Conservation (phyloP, 2,329 filamentous ascomycete genomes). For the Monosporascus sp. region DNA sequence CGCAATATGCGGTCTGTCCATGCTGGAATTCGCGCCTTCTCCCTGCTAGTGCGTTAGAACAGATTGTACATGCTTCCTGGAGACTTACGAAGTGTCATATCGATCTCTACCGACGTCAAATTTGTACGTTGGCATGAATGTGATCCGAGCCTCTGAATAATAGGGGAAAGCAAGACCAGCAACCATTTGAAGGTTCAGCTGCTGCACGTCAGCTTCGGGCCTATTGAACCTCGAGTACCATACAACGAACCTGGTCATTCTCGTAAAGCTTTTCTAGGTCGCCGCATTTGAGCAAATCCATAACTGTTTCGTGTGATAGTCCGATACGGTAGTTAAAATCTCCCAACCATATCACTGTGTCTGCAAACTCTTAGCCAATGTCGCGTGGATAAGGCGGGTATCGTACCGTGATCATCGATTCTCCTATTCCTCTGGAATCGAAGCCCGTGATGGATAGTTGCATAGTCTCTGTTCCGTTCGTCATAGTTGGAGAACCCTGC, state of each 20-base stretch:
- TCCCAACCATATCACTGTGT: constrained; percentile 85
- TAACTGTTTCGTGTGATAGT: constrained; percentile 70
- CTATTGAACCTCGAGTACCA: not conserved
- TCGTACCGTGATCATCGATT: constrained; percentile 80
- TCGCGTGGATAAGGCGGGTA: not conserved
- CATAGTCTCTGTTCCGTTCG: constrained; percentile 89
- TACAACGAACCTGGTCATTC: constrained; percentile 70
- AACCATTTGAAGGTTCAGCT: constrained; percentile 95
- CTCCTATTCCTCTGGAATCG: constrained; percentile 85
- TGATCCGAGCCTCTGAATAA: constrained; percentile 85
- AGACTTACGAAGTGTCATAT: constrained; percentile 80
- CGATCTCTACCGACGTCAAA: constrained; percentile 83
- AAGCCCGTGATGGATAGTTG: constrained; percentile 79
- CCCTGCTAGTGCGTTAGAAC: constrained; percentile 45
- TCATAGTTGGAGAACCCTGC: constrained; percentile 97
- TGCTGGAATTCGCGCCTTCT: constrained; percentile 90
- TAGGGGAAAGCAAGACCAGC: constrained; percentile 83
- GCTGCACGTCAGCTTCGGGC: constrained; percentile 9
- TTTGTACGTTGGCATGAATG: constrained; percentile 91
- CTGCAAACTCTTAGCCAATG: constrained; percentile 30
- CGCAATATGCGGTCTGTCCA: constrained; percentile 94
- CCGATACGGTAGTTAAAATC: constrained; percentile 99
- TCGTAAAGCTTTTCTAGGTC: constrained; percentile 79
- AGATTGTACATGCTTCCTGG: not conserved
- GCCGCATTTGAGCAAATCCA: constrained; percentile 63